phyloP scores from a whole-genome alignment of 2,329 filamentous ascomycete genomes.

The Talaromyces funiculosus region DNA sequence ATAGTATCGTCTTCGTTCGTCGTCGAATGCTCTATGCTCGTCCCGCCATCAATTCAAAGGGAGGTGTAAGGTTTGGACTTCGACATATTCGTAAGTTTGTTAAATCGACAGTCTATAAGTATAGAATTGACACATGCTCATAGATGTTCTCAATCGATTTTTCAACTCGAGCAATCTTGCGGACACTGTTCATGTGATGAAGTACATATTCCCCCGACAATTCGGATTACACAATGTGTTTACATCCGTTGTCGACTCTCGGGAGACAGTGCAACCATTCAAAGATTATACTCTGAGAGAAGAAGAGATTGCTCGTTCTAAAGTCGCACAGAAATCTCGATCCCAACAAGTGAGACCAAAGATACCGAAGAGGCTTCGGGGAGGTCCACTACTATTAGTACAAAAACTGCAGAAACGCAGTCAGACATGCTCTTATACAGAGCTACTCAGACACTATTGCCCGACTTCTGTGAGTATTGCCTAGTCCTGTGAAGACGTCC shows the following conservation, averaged over 20 bases:
- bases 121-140: not conserved
- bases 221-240: constrained; percentile 93
- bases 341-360: constrained; percentile 16
- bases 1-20: constrained; percentile 68
- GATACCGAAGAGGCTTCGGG: constrained; percentile 54
- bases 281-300: constrained; percentile 84
- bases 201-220: constrained; percentile 89
- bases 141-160: constrained; percentile 77
- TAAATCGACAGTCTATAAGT: not conserved
- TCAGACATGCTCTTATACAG: constrained; percentile 68
- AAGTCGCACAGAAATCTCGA: constrained; percentile 10
- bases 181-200: constrained; percentile 68
- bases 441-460: constrained; percentile 76
- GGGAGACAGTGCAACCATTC: constrained; percentile 65
- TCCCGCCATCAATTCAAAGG: constrained; percentile 62
- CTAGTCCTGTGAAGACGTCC: not conserved
- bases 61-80: constrained; percentile 66
- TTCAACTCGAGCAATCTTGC: constrained; percentile 40
- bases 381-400: constrained; percentile 55
- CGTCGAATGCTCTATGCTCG: constrained; percentile 82
- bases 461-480: constrained; percentile 44
- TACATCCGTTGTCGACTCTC: constrained; percentile 59
- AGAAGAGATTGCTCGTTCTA: constrained; percentile 58
- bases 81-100: constrained; percentile 70
- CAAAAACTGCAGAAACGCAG: constrained; percentile 66